Evolutionary conservation across 306 rosid species (phyloP), one percentile per base, ranked within the genome.

Genomic region (Leucaena leucocephala): DNA sequence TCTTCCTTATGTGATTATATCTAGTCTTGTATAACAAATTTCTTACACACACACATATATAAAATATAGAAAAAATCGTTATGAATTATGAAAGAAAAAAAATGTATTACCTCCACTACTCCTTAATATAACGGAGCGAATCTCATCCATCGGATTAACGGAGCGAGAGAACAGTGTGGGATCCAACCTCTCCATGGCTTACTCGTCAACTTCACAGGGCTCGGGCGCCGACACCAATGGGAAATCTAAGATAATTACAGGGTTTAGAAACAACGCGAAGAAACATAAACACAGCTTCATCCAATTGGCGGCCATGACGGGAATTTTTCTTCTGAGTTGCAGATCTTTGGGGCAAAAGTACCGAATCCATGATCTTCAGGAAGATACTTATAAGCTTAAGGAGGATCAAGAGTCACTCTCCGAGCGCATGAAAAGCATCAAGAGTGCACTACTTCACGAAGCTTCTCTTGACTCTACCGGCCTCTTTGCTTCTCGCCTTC

Each of bases 341-440:
- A 87, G 93, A 85, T 95, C 98, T 14, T 17, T 95, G 76, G 88
- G 92, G 43, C 98, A 92, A 38, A 95, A 95, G 88, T 91, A 95
- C 78, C 87, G 87, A 38, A 87, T 93, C 81, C 91, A 90, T 69
- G 79, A 83, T 42, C 97, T 91, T 43, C 38, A 74, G 33, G 94
- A 95, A 61, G 99, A 95, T 45, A 83, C 82, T 0, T 45, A 76
- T 11, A 81, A 80, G 12, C 97, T 93, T 21, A 87, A 83, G 65
- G 78, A 86, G 76, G 97, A 95, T 81, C 85, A 84, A 46, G 65
- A 21, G 2, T 82, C 86, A 3, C 82, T 85, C 75, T 19, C 77
- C 33, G 80, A 84, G 27, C 92, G 93, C 81, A 84, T 87, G 88
- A 79, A 76, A 4, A 84, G 58, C 71, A 88, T 87, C 82, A 91